Evolutionary conservation across 1,284 basidiomycete genomes (phyloP).

Genomic region (Fomes fomentarius): DNA sequence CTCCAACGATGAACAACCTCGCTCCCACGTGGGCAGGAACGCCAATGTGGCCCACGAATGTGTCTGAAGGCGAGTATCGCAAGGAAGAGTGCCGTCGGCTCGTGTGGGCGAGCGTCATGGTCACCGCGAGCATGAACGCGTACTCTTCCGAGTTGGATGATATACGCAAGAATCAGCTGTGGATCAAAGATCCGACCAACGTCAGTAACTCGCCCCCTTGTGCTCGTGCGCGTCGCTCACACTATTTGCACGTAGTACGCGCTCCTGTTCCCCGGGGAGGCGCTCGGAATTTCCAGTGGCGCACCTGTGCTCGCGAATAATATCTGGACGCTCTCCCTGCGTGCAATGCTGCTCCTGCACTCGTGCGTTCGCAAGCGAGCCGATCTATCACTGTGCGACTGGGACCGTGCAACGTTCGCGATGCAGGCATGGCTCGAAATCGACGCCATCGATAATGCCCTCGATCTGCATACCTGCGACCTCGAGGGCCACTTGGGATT

Average conservation of each 20-base stretch:
- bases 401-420: conserved; percentile 61
- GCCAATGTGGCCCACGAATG: conserved; percentile 62
- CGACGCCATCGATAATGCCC: conserved; percentile 62
- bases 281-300: conserved; percentile 40
- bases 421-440: conserved; percentile 72
- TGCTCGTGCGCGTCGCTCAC: neutral
- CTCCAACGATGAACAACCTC: conserved; percentile 49
- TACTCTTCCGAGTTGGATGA: conserved; percentile 49
- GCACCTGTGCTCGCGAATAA: conserved; percentile 43
- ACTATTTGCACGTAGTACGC: conserved; percentile 49
- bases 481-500: conserved; percentile 67
- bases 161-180: conserved; percentile 48
- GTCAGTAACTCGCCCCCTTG: conserved; percentile 41
- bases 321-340: conserved; percentile 70
- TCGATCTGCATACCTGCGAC: conserved; percentile 66
- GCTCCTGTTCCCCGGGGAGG: conserved; percentile 68
- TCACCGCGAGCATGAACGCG: conserved; percentile 65
- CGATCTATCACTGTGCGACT: conserved; percentile 42
- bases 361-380: conserved; percentile 61
- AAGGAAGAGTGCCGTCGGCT: conserved; percentile 71
- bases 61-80: conserved; percentile 61
- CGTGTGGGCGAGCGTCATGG: conserved; percentile 69
- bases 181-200: conserved; percentile 65
- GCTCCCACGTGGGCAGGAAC: conserved; percentile 66
- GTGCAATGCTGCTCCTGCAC: conserved; percentile 70